Conservation (phyloP, 352 stramenopile species). For the Phytopythium vexans region DNA sequence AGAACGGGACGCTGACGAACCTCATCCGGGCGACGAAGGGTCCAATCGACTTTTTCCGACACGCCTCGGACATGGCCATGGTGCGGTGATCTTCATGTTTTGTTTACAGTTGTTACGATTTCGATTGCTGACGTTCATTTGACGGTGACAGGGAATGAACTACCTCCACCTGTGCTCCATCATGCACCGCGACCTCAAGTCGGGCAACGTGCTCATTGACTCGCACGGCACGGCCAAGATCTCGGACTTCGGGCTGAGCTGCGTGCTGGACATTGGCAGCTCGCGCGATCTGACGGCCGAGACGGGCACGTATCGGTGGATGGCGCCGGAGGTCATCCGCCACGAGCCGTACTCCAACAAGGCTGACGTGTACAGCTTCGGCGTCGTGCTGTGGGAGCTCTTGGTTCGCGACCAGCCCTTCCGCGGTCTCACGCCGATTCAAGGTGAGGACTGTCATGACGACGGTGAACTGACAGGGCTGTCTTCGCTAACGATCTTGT, state of each 20-base stretch:
- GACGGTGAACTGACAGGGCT: slow-evolving; percentile 2
- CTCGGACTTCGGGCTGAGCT: slow-evolving; percentile 87
- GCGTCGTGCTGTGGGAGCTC: slow-evolving; percentile 85
- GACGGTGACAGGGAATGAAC: slow-evolving; percentile 82
- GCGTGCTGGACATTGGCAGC: slow-evolving; percentile 73
- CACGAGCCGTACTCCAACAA: slow-evolving; percentile 93
- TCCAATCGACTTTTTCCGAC: slow-evolving; percentile 79
- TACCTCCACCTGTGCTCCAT: slow-evolving; percentile 94
- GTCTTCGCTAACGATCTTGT: not conserved
- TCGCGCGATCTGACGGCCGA: slow-evolving; percentile 82
- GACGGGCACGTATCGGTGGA: slow-evolving; percentile 92
- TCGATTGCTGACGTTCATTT: not conserved
- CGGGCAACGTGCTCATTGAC: slow-evolving; percentile 92
- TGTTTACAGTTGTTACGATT: not conserved
- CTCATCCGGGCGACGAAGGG: slow-evolving; percentile 66
- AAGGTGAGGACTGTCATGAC: slow-evolving; percentile 39
- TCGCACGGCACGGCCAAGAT: slow-evolving; percentile 83
- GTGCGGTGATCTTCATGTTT: slow-evolving; percentile 16
- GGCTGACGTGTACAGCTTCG: slow-evolving; percentile 95
- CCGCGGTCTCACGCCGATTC: slow-evolving; percentile 77
- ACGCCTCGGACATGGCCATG: slow-evolving; percentile 78
- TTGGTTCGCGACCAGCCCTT: slow-evolving; percentile 85
- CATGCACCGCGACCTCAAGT: slow-evolving; percentile 95
- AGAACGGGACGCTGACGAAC: slow-evolving; percentile 82
- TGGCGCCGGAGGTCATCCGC: slow-evolving; percentile 94